phyloP scores from a whole-genome alignment of 2,329 filamentous ascomycete species.

The Golovinomyces cichoracearum region DNA sequence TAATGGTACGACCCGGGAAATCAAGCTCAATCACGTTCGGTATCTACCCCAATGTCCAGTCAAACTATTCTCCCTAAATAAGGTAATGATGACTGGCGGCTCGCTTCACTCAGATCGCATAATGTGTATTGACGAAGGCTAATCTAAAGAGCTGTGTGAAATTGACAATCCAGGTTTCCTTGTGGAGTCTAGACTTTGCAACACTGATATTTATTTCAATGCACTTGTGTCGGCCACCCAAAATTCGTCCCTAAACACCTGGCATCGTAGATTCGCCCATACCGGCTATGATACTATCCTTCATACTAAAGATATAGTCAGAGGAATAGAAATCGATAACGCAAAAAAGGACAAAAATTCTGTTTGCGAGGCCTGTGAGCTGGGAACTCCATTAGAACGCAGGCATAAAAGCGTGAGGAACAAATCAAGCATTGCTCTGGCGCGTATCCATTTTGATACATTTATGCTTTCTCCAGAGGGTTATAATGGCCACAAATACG shows the following conservation, averaged over 20 bases:
- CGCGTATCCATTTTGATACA: neutral
- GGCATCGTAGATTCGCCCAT: neutral
- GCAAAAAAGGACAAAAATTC: no score
- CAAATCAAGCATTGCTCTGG: neutral
- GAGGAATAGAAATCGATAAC: neutral
- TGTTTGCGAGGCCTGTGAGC: neutral
- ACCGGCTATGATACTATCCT: neutral
- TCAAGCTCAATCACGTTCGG: neutral
- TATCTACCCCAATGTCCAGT: neutral
- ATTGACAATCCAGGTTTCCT: neutral
- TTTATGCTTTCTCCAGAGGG: neutral
- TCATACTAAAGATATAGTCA: neutral
- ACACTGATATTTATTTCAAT: neutral
- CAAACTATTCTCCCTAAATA: neutral
- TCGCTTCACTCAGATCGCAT: slow-evolving; percentile 1
- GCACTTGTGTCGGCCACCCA: neutral
- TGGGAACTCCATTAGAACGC: neutral
- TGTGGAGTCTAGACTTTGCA: neutral
- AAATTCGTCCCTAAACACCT: neutral
- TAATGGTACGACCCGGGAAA: neutral
- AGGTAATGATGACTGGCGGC: neutral
- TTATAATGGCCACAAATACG: neutral
- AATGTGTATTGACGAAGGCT: neutral
- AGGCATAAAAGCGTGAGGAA: neutral
- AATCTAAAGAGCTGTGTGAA: neutral